Evolutionary conservation across 2,329 filamentous ascomycete species (phyloP).

Genomic region (Sodiomyces alkalinus): DNA sequence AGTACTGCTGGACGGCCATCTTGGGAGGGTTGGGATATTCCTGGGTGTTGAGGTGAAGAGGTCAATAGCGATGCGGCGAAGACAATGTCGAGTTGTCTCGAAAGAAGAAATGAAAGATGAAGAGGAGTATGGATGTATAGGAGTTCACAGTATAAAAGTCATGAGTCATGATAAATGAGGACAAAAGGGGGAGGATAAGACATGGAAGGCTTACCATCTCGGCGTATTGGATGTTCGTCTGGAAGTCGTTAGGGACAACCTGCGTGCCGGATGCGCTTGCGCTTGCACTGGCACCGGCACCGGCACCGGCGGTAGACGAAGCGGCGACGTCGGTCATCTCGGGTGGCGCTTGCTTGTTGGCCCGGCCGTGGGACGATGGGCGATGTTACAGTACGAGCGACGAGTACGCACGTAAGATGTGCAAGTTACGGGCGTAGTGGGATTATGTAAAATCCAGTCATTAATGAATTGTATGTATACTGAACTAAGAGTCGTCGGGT

Average conservation of each 20-base stretch:
- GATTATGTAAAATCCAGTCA: too few species aligned
- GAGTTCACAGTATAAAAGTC: too few species aligned
- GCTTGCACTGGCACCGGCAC: background rate
- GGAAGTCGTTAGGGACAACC: background rate
- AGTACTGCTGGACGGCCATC: background rate
- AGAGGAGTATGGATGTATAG: background rate
- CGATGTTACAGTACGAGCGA: too few species aligned
- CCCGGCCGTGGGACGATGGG: too few species aligned
- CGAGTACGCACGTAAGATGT: too few species aligned
- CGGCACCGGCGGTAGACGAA: background rate
- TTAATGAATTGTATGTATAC: too few species aligned
- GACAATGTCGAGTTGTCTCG: too few species aligned
- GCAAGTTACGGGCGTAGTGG: too few species aligned
- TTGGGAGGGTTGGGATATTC: background rate
- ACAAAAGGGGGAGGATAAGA: background rate
- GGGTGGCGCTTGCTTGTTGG: too few species aligned
- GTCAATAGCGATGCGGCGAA: too few species aligned
- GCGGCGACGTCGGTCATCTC: background rate
- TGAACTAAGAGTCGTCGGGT: too few species aligned
- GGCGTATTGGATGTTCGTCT: conserved; percentile 1
- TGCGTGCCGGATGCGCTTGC: too few species aligned
- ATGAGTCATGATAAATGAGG: background rate
- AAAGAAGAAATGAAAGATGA: background rate
- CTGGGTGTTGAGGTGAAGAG: background rate
- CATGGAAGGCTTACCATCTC: conserved; percentile 1